These are phyloP conservation scores for Paraphaeosphaeria minitans DNA, from an alignment of 2,329 filamentous ascomycete species.

Conservation along the genomic window DNA sequence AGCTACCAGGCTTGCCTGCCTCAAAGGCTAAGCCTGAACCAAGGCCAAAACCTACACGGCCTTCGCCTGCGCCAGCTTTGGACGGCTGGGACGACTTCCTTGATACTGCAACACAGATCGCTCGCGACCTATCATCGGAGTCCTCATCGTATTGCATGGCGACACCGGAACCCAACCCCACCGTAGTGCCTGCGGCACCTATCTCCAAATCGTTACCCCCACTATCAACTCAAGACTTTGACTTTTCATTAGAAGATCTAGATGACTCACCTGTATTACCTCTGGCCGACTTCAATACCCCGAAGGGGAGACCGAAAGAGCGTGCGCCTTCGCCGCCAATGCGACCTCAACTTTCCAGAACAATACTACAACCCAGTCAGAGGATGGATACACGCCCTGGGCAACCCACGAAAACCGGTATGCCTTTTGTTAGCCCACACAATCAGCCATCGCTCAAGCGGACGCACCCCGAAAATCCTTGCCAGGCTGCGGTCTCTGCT, in stretches of 20 bases:
- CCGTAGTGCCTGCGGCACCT: background rate
- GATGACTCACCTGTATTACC: constrained; percentile 30
- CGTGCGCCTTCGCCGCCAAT: no score
- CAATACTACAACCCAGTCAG: background rate
- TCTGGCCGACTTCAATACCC: background rate
- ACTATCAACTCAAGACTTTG: constrained; percentile 49
- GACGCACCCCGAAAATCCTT: background rate
- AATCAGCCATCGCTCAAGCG: background rate
- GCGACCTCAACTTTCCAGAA: background rate
- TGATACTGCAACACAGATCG: constrained; percentile 53
- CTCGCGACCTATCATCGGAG: constrained; percentile 46
- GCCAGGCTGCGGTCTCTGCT: background rate
- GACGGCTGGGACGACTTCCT: constrained; percentile 50
- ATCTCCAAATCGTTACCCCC: constrained; percentile 21
- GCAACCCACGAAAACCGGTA: no score
- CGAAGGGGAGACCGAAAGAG: background rate
- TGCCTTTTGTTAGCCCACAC: background rate
- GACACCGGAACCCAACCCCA: background rate
- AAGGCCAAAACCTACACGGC: background rate
- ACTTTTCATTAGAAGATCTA: constrained; percentile 49
- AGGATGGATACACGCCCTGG: no score
- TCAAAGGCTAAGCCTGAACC: constrained; percentile 19
- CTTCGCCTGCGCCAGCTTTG: background rate
- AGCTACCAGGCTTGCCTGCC: constrained; percentile 32
- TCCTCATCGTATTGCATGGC: background rate